A percentile compares a stretch with the other conserved stretches of the same genome.
These are phyloP conservation scores for Nannochloris sp. DNA, from an alignment of 139 green algal genomes.

Conservation along the genomic window DNA sequence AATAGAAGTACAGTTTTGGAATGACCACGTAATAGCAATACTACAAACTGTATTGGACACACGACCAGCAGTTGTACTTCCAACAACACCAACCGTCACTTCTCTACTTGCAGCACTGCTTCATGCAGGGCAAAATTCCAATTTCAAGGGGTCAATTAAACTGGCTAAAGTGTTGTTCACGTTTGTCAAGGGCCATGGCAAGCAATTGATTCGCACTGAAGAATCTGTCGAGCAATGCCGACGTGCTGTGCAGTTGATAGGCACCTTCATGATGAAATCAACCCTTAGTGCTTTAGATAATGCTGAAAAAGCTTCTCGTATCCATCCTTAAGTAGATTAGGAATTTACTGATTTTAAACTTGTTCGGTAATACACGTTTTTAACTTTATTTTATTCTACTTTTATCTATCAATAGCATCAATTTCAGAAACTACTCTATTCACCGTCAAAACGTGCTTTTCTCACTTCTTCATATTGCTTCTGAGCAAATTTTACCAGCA, in stretches of 20 bases:
- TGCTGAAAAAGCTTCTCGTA: too few relatives aligned
- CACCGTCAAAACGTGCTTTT: not conserved
- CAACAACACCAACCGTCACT: not conserved
- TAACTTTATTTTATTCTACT: not conserved
- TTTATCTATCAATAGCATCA: not conserved
- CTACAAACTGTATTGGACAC: not conserved
- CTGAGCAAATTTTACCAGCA: constrained; percentile 21
- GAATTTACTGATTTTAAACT: too few relatives aligned
- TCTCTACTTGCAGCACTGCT: not conserved
- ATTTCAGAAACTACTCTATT: not conserved
- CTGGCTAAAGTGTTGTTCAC: constrained; percentile 1
- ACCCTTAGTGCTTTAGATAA: too few relatives aligned
- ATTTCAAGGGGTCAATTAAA: not conserved
- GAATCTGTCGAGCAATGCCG: too few relatives aligned
- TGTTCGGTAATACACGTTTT: too few relatives aligned
- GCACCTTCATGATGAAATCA: too few relatives aligned
- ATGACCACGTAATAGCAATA: not conserved
- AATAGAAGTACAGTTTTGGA: not conserved
- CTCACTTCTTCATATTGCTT: constrained; percentile 4
- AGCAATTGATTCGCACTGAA: too few relatives aligned
- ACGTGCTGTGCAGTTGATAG: too few relatives aligned
- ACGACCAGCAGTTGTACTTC: not conserved
- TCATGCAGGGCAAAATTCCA: not conserved
- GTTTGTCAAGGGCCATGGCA: not conserved
- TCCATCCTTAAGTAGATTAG: too few relatives aligned